Evolutionary conservation across 2,329 filamentous ascomycete genomes (phyloP).

Genomic region (Pyrenochaeta sp.): DNA sequence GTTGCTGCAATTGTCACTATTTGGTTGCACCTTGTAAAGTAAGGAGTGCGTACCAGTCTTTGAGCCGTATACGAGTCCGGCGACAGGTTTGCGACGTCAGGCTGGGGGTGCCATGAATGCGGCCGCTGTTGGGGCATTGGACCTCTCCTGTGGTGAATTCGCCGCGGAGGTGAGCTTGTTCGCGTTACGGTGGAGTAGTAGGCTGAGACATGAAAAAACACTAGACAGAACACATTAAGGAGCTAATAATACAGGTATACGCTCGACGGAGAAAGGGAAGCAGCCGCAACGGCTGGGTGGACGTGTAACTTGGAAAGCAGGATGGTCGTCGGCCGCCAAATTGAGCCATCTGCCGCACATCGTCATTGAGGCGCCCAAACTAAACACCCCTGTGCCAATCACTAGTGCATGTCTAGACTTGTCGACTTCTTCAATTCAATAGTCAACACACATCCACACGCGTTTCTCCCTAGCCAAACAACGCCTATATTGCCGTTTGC

Average conservation of each 20-base stretch:
- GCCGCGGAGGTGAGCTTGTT: conserved; percentile 25
- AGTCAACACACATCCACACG: not conserved
- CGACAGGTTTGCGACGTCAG: conserved; percentile 48
- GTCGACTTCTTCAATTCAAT: conserved; percentile 5
- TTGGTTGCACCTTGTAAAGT: not conserved
- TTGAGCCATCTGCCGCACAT: conserved; percentile 16
- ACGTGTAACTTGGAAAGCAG: conserved; percentile 23
- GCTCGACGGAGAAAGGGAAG: conserved; percentile 20
- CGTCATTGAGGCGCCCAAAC: conserved; percentile 28
- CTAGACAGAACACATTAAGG: conserved; percentile 25
- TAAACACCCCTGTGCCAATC: conserved; percentile 35
- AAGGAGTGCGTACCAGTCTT: conserved; percentile 55
- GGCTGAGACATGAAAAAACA: conserved; percentile 13
- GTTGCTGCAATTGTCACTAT: conserved; percentile 55
- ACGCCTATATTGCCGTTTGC: not conserved
- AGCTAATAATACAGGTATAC: conserved; percentile 7
- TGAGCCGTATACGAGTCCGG: conserved; percentile 63
- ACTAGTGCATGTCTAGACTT: conserved; percentile 12
- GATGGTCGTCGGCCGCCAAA: conserved; percentile 15
- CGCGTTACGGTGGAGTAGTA: conserved; percentile 13
- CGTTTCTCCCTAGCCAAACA: not conserved
- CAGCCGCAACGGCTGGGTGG: conserved; percentile 22
- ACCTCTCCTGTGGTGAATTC: conserved; percentile 21
- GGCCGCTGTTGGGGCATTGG: conserved; percentile 41
- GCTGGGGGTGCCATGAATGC: conserved; percentile 45